Percentiles rank a stretch among this genome's conserved stretches.
phyloP scores from a whole-genome alignment of 2,329 filamentous ascomycete genomes.

The Fusarium nodosum region DNA sequence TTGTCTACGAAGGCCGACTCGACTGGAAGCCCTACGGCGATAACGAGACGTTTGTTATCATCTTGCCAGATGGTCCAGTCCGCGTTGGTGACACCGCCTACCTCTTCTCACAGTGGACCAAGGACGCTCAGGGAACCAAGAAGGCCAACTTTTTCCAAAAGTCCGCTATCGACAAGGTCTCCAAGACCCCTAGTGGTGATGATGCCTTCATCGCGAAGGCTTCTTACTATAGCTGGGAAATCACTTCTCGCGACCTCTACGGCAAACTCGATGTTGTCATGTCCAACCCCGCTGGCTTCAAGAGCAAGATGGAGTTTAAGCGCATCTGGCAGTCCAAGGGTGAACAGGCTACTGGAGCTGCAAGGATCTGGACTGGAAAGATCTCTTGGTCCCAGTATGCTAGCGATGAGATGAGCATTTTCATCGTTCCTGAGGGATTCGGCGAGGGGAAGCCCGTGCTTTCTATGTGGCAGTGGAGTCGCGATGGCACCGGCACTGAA shows the following conservation, averaged over 20 bases:
- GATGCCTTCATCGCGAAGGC: conserved; percentile 26
- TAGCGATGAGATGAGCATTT: conserved; percentile 23
- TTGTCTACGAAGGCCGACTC: conserved; percentile 39
- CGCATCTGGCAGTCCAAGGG: conserved; percentile 31
- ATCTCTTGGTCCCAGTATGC: conserved; percentile 26
- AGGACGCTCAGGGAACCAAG: conserved; percentile 3
- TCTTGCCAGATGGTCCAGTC: conserved; percentile 30
- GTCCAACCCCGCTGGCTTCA: conserved; percentile 3
- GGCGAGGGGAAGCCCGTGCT: conserved; percentile 34
- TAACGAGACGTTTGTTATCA: conserved; percentile 34
- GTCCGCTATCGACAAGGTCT: conserved; percentile 14
- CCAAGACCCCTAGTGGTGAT: conserved; percentile 7
- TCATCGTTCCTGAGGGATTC: conserved; percentile 37
- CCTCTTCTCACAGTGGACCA: conserved; percentile 38
- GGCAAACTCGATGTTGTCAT: conserved; percentile 26
- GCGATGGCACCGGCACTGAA: not conserved
- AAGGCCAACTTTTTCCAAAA: conserved; percentile 37
- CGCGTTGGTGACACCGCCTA: conserved; percentile 33
- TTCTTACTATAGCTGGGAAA: conserved; percentile 15
- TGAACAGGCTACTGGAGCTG: not conserved
- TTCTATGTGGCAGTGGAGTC: conserved; percentile 34
- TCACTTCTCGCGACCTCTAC: conserved; percentile 26
- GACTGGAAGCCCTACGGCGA: conserved; percentile 31
- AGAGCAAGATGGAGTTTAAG: conserved; percentile 10
- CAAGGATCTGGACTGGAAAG: conserved; percentile 41